phyloP scores from a whole-genome alignment of 78 protist genomes.

The Bodo saltans region DNA sequence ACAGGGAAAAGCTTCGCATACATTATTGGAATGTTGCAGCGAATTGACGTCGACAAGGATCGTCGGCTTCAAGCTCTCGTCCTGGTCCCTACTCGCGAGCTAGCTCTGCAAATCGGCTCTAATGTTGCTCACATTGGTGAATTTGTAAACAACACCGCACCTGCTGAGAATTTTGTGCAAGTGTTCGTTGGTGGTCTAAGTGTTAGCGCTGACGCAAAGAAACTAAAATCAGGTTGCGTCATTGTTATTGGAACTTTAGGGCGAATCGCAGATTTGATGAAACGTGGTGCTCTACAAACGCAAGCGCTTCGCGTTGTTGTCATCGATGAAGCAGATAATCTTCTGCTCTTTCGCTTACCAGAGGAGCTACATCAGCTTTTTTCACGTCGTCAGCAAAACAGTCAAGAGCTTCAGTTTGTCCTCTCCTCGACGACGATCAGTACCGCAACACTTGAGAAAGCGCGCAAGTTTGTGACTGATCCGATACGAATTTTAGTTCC shows the following conservation, averaged over 20 bases:
- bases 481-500: not conserved
- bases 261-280: constrained; percentile 92
- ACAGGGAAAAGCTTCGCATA: constrained; percentile 66
- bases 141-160: constrained; percentile 68
- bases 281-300: constrained; percentile 73
- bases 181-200: constrained; percentile 94
- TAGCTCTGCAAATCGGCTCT: constrained; percentile 93
- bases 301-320: constrained; percentile 72
- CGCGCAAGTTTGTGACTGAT: not conserved
- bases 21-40: constrained; percentile 45
- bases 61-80: constrained; percentile 92
- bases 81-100: constrained; percentile 98
- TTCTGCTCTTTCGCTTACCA: constrained; percentile 96
- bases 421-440: constrained; percentile 99
- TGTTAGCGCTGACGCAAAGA: constrained; percentile 79
- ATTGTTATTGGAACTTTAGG: constrained; percentile 99
- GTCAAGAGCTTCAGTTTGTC: constrained; percentile 85
- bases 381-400: constrained; percentile 74
- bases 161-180: constrained; percentile 32
- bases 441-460: not conserved
- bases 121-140: constrained; percentile 80
- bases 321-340: constrained; percentile 99
- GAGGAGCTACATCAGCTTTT: constrained; percentile 97
- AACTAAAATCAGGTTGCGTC: constrained; percentile 70
- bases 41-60: constrained; percentile 29